Evolutionary conservation across 495 filamentous ascomycete species (phyloP).

Genomic region (Lasiosphaeriaceae sp.): DNA sequence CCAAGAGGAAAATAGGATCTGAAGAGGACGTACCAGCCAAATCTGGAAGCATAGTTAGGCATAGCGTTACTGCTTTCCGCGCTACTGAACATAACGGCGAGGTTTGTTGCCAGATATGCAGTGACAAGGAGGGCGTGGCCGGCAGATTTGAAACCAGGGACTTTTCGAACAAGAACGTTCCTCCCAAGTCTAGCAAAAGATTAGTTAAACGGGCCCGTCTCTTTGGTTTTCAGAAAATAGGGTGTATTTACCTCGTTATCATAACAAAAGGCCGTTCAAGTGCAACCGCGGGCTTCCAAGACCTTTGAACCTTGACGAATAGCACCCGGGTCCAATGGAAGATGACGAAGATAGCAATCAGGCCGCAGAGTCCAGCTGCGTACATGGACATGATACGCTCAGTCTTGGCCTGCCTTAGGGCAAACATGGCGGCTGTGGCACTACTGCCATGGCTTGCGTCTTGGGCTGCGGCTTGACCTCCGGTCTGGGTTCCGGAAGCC

Average conservation of each 20-base stretch:
- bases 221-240: not conserved
- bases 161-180: constrained; percentile 40
- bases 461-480: not conserved
- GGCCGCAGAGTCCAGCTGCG: constrained; percentile 39
- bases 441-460: constrained; percentile 4
- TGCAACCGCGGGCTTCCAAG: constrained; percentile 10
- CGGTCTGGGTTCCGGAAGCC: too few species aligned
- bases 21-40: constrained; percentile 45
- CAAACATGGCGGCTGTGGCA: constrained; percentile 23
- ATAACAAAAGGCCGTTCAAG: constrained; percentile 24
- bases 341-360: constrained; percentile 50
- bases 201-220: not conserved
- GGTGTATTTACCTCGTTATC: constrained; percentile 20
- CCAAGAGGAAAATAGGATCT: not conserved
- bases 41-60: constrained; percentile 34
- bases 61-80: constrained; percentile 32
- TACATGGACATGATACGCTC: constrained; percentile 36
- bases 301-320: constrained; percentile 18
- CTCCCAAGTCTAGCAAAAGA: constrained; percentile 25
- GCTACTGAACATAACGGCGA: constrained; percentile 44
- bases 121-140: constrained; percentile 48
- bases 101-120: constrained; percentile 49
- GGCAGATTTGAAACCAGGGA: constrained; percentile 48
- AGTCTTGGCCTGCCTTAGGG: constrained; percentile 28
- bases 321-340: constrained; percentile 43